Conservation (phyloP, 1,284 basidiomycete species). For the Trichosporon faecale region DNA sequence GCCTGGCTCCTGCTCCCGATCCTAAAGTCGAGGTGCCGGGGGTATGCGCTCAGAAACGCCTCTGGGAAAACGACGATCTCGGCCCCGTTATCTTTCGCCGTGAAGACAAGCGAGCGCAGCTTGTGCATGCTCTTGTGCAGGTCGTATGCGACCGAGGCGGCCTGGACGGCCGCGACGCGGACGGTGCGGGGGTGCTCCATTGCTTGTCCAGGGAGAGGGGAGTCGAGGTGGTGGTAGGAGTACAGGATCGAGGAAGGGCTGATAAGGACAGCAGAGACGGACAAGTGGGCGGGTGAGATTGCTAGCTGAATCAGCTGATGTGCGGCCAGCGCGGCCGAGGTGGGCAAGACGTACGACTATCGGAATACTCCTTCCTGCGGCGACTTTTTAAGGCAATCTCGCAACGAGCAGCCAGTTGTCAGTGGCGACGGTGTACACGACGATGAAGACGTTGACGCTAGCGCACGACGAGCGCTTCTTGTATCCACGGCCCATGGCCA, state of each 20-base stretch:
- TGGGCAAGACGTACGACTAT: neutral
- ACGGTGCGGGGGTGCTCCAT: conserved; percentile 14
- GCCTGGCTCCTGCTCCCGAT: conserved; percentile 35
- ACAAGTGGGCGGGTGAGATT: too few relatives aligned
- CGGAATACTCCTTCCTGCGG: too few relatives aligned
- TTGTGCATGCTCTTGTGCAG: conserved; percentile 60
- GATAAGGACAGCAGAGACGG: too few relatives aligned
- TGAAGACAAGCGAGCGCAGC: conserved; percentile 57
- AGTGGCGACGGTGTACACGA: too few relatives aligned
- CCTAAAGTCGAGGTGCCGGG: conserved; percentile 39
- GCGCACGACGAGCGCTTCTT: neutral
- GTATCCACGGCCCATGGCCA: too few relatives aligned
- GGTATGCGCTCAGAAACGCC: conserved; percentile 57
- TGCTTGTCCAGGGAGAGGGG: neutral
- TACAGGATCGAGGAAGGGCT: too few relatives aligned
- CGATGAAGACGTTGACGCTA: neutral
- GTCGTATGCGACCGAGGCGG: conserved; percentile 55
- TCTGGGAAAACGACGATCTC: conserved; percentile 69
- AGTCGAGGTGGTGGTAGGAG: neutral
- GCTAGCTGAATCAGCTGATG: too few relatives aligned
- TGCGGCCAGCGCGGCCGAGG: too few relatives aligned
- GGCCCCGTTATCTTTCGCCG: conserved; percentile 58
- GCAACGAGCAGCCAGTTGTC: too few relatives aligned
- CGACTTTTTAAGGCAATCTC: too few relatives aligned
- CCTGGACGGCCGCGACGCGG: conserved; percentile 37